Evolutionary conservation across 306 rosid species (phyloP).

Genomic region (Herpetospermum pedunculosum): DNA sequence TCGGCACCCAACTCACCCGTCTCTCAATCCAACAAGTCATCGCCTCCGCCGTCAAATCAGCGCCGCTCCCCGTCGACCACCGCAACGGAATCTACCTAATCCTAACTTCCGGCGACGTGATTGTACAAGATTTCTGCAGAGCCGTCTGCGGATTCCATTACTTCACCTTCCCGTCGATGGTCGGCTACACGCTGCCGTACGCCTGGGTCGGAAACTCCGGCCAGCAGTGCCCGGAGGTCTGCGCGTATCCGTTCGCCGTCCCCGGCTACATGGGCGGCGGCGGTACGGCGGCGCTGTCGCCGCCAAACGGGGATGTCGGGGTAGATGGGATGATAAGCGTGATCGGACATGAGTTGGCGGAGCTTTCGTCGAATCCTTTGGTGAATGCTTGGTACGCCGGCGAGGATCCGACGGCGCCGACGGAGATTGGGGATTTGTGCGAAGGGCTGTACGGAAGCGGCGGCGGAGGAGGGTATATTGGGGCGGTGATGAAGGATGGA

Average conservation of each 20-base stretch:
- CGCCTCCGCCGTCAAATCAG: conserved; percentile 50
- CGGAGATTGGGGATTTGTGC: conserved; percentile 81
- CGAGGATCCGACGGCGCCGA: conserved; percentile 90
- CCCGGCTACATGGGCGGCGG: conserved; percentile 79
- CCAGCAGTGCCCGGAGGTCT: conserved; percentile 81
- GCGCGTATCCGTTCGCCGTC: conserved; percentile 81
- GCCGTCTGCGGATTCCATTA: conserved; percentile 94
- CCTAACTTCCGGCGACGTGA: conserved; percentile 51
- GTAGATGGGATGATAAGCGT: conserved; percentile 58
- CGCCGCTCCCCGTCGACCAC: conserved; percentile 73
- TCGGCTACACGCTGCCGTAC: conserved; percentile 75
- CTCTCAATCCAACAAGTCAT: conserved; percentile 65
- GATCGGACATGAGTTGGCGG: conserved; percentile 47
- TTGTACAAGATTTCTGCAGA: conserved; percentile 75
- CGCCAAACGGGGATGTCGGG: conserved; percentile 40
- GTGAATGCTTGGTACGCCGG: conserved; percentile 96
- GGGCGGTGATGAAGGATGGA: conserved; percentile 56
- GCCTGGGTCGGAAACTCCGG: conserved; percentile 94
- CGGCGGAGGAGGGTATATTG: conserved; percentile 88
- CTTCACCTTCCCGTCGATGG: conserved; percentile 84
- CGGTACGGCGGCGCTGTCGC: conserved; percentile 41
- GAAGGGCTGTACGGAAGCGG: conserved; percentile 87
- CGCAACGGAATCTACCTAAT: conserved; percentile 66
- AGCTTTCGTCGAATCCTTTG: conserved; percentile 40
- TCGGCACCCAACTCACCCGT: conserved; percentile 53